Evolutionary conservation across 371 early-diverging fungal genomes (phyloP), one percentile per base, ranked within the genome.

Genomic region (Mucor mucedo): DNA sequence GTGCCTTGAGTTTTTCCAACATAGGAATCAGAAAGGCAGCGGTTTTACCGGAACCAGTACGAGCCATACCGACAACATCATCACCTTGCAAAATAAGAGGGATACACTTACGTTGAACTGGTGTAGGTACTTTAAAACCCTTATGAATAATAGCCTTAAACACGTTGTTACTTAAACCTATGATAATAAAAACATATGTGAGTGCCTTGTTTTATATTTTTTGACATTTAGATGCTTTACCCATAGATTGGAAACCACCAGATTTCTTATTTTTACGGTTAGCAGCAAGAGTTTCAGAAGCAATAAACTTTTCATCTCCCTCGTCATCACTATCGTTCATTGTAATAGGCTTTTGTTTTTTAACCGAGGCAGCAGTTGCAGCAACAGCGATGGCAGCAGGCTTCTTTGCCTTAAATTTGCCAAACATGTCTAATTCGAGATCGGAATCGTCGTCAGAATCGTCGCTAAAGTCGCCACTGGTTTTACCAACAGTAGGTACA

Each of bases 31-130:
- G 65, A 78, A 98, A 99, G 0, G 99, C 96, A 2, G 99, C 95
- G 0, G 99, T 99, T 73, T 99, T 99, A 52, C 99, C 99, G 40
- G 95, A 95, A 70, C 99, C 99, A 0, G 99, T 99, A 42, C 97
- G 87, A 5, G 99, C 98, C 94, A 99, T 96, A 62, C 93, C 99
- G 2, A 99, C 94, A 0, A 99, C 91, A 81, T 99, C 99, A 16
- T 90, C 77, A 28, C 96, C 95, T 60, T 93, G 86, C 73, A 98
- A 78, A 45, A 97, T 87, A 55, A 93, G 73, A 16, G 98, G 99
- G 57, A 99, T 96, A 45, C 93, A 85, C 75, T 95, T 96, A 66
- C 99, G 89, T 79, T 99, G 99, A 70, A 99, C 98, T 0, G 99
- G 99, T 21, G 99, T 99, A 28, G 99, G 99, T 11, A 96, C 89